Conservation (phyloP, 139 green algal species). For the Chlamydomonas asymmetrica region DNA sequence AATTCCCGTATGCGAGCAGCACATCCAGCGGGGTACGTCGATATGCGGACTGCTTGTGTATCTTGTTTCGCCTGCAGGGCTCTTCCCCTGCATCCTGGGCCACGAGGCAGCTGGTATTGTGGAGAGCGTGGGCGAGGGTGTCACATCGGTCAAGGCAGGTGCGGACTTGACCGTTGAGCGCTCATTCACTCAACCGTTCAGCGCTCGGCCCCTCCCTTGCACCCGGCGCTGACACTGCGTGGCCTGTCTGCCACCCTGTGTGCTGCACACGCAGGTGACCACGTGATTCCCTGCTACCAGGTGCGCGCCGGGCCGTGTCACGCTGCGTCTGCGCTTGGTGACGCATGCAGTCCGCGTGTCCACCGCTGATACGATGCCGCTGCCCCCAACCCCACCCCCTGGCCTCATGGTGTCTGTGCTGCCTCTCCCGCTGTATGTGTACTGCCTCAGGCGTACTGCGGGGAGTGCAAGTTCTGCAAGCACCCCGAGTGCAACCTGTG, state of each 20-base stretch:
- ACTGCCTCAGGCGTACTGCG: conserved; percentile 82
- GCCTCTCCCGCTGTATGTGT: too few species aligned
- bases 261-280: conserved; percentile 85
- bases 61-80: conserved; percentile 45
- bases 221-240: conserved; percentile 1
- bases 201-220: too few species aligned
- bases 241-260: too few species aligned
- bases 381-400: too few species aligned
- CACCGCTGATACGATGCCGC: too few species aligned
- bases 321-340: neutral
- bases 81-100: conserved; percentile 97
- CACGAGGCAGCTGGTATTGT: conserved; percentile 97
- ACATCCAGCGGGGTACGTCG: too few species aligned
- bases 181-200: too few species aligned
- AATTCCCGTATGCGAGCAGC: too few species aligned
- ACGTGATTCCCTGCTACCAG: conserved; percentile 95
- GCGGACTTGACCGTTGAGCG: neutral
- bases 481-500: conserved; percentile 95
- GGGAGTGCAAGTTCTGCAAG: conserved; percentile 96
- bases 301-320: conserved; percentile 14
- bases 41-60: neutral
- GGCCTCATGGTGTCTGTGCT: too few species aligned
- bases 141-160: conserved; percentile 68
- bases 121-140: conserved; percentile 90
- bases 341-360: neutral